phyloP scores from a whole-genome alignment of 306 rosid genomes.

The Heteromeles arbutifolia region DNA sequence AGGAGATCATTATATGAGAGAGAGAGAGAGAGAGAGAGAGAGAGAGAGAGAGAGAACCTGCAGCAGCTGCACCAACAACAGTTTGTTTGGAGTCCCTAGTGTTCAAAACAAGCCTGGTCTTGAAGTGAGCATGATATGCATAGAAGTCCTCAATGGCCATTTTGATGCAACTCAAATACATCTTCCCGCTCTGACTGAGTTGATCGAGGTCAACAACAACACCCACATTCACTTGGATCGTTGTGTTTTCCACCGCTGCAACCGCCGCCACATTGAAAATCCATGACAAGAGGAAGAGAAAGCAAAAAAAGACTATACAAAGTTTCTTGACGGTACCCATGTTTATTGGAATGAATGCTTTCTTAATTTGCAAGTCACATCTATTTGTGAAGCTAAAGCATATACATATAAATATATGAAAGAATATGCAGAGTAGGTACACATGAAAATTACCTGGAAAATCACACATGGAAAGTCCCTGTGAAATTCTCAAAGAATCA shows the following conservation, averaged over 20 bases:
- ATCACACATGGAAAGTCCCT: too few species aligned
- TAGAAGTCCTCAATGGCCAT: slow-evolving; percentile 8
- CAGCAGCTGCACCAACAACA: background rate
- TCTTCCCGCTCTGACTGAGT: background rate
- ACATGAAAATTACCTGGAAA: too few species aligned
- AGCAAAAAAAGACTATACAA: background rate
- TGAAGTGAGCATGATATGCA: background rate
- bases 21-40: background rate
- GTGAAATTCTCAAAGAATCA: too few species aligned
- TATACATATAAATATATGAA: too few species aligned
- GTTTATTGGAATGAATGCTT: background rate
- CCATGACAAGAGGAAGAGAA: background rate
- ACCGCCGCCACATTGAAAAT: background rate
- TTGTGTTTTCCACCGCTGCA: background rate
- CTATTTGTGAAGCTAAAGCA: too few species aligned
- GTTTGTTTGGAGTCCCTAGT: background rate
- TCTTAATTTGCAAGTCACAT: too few species aligned
- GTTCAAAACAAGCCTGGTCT: background rate
- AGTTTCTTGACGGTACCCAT: too few species aligned
- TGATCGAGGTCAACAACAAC: slow-evolving; percentile 19
- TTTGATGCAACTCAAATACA: background rate
- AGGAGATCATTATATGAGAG: too few species aligned
- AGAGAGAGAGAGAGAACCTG: background rate
- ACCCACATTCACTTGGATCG: slow-evolving; percentile 31
- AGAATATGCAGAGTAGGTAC: too few species aligned